Base-by-base conservation (phyloP, 805 yeast species). In the Starmerella stigmatis region DNA sequence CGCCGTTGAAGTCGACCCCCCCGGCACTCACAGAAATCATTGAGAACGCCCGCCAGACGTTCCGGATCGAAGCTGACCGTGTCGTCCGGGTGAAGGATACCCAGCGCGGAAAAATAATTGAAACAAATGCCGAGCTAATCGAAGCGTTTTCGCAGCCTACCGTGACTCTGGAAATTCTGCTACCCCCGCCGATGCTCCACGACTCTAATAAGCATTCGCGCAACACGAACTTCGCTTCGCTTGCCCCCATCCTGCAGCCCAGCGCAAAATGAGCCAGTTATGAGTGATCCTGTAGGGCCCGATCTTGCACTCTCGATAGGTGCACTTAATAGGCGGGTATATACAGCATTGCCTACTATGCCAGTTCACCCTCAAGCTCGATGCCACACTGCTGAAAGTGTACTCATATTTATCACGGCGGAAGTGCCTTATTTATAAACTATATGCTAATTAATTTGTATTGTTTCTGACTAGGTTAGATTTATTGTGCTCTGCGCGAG, bases 1-100 rank as follows among this genome's bases (percentile, higher is more conserved):
- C 82, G 12, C 70, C 76, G 4, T 62, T 69, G 38, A 74, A 76
- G 51, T 75, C 81, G 36, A 81, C 94, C 0, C 81, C 94, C 6
- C 97, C 97, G 2, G 79, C 92, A 0, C 65, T 79, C 31, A 57
- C 71, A 23, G 97, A 88, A 62, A 64, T 88, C n/a, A 55, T 86
- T 11, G 83, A 81, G 46, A 86, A 86, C 59, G 86, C 85, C 13
- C 76, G 75, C 44, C 67, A 71, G 41, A 82, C 88, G 20, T 88
- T 88, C 61, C 72, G 74, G n/a, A 72, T 78, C 26, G 63, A 67
- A 13, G 48, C 56, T 8, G 62, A 62, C 44, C 54, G 60, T 17
- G 60, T 64, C 11, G 54, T 72, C 17, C 62, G 65, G 25, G 58
- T 72, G 10, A 57, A 63, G 46, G 60, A 69, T 54, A 41, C 53